Conservation (phyloP, 768 basidiomycete genomes). For the Daedalea quercina region DNA sequence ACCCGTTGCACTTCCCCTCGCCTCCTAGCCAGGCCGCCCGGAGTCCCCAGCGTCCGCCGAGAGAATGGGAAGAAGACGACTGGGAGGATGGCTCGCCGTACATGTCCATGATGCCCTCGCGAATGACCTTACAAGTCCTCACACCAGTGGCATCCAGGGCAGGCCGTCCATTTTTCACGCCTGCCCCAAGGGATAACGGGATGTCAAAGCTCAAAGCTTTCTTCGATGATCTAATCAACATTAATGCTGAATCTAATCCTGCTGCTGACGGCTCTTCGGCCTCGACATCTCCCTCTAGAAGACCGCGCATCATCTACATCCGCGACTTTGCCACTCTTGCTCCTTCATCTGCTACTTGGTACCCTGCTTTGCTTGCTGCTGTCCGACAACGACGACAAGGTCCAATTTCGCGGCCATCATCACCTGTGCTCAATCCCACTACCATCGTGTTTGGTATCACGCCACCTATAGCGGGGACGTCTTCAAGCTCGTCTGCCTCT, state of each 20-base stretch:
- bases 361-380: slow-evolving; percentile 68
- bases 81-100: slow-evolving; percentile 36
- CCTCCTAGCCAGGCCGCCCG: slow-evolving; percentile 21
- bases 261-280: slow-evolving; percentile 20
- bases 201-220: slow-evolving; percentile 52
- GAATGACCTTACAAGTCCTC: slow-evolving; percentile 42
- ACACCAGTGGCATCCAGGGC: slow-evolving; percentile 20
- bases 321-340: slow-evolving; percentile 78
- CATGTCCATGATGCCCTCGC: slow-evolving; percentile 32
- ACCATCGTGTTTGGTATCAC: slow-evolving; percentile 86
- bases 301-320: slow-evolving; percentile 76
- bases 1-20: slow-evolving; percentile 66
- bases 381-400: slow-evolving; percentile 73
- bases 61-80: slow-evolving; percentile 37
- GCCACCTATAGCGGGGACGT: slow-evolving; percentile 59
- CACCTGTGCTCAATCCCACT: slow-evolving; percentile 62
- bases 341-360: slow-evolving; percentile 69
- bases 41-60: neutral
- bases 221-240: slow-evolving; percentile 73
- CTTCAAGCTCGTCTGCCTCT: slow-evolving; percentile 21
- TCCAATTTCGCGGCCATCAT: slow-evolving; percentile 48
- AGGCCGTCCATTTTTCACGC: slow-evolving; percentile 5
- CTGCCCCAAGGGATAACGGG: slow-evolving; percentile 24
- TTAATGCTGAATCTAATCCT: slow-evolving; percentile 25
- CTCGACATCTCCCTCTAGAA: slow-evolving; percentile 14